Conservation (phyloP, 2,329 filamentous ascomycete genomes). For the Cytospora leucostoma region DNA sequence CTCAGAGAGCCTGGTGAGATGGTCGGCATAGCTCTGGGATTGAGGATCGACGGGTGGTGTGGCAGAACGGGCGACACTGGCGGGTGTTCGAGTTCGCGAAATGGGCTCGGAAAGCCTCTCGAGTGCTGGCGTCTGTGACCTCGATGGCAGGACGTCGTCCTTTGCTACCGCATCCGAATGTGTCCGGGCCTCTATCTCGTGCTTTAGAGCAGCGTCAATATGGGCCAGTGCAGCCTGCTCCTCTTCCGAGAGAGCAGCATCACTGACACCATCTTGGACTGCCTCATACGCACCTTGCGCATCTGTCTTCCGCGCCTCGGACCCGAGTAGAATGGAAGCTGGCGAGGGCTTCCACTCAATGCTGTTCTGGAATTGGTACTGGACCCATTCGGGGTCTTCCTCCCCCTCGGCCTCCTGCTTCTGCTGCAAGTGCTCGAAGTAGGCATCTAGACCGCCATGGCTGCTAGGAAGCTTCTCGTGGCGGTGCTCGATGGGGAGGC, state of each 20-base stretch:
- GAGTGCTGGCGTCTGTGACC: constrained; percentile 39
- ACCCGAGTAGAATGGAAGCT: constrained; percentile 54
- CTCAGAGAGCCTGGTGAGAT: constrained; percentile 73
- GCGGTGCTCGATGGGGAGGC: constrained; percentile 59
- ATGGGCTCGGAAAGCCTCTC: constrained; percentile 38
- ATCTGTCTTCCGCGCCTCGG: constrained; percentile 39
- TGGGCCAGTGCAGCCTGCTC: constrained; percentile 69
- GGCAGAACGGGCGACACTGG: constrained; percentile 55
- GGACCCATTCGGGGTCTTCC: constrained; percentile 79
- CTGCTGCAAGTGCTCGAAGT: constrained; percentile 87
- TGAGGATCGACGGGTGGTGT: constrained; percentile 65
- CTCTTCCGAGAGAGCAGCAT: constrained; percentile 45
- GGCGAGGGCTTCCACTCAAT: constrained; percentile 82
- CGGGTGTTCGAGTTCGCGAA: constrained; percentile 46
- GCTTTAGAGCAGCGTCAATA: constrained; percentile 80
- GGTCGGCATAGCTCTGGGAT: constrained; percentile 72
- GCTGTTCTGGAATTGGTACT: constrained; percentile 84
- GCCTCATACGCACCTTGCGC: constrained; percentile 37
- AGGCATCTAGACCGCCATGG: constrained; percentile 78
- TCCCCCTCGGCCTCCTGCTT: constrained; percentile 66
- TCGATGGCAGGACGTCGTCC: constrained; percentile 46
- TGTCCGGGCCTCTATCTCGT: constrained; percentile 65
- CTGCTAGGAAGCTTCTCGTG: constrained; percentile 47
- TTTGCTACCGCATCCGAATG: constrained; percentile 30
- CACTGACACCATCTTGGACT: constrained; percentile 27